A percentile compares a stretch with the other conserved stretches of the same genome.
phyloP scores from a whole-genome alignment of 805 yeast species.

The Yamadazyma laniorum region DNA sequence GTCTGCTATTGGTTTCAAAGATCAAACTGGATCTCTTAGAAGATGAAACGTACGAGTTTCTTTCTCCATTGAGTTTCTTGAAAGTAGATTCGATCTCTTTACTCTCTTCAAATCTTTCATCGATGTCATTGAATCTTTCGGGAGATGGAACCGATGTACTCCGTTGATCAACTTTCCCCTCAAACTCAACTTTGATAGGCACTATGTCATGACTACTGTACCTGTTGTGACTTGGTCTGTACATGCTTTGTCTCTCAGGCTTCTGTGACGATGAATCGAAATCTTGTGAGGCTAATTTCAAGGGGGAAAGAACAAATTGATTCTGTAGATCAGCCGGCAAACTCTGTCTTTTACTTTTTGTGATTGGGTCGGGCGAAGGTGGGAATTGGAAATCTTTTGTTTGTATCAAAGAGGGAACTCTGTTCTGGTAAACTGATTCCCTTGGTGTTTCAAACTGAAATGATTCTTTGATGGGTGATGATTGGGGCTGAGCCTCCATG shows the following conservation, averaged over 20 bases:
- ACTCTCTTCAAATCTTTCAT: conserved; percentile 8
- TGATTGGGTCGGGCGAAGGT: conserved; percentile 33
- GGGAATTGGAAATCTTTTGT: conserved; percentile 22
- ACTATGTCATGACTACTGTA: conserved; percentile 43
- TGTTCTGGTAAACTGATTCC: conserved; percentile 1
- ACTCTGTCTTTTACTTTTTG: conserved; percentile 28
- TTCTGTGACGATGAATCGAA: conserved; percentile 9
- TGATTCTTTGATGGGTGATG: conserved; percentile 18
- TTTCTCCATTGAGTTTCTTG: conserved; percentile 11
- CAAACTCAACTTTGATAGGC: conserved; percentile 45
- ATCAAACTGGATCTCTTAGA: conserved; percentile 11
- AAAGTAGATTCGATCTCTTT: conserved; percentile 10
- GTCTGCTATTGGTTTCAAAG: conserved; percentile 6
- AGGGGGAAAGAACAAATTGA: conserved; percentile 42
- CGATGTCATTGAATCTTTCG: conserved; percentile 1
- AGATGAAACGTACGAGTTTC: conserved; percentile 3
- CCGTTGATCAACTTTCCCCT: conserved; percentile 20
- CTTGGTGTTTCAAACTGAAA: conserved; percentile 16
- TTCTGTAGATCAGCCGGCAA: conserved; percentile 32
- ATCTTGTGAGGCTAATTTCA: conserved; percentile 31
- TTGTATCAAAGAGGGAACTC: conserved; percentile 16
- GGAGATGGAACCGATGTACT: conserved; percentile 22
- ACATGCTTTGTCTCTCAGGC: conserved; percentile 25
- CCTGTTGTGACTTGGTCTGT: conserved; percentile 36
- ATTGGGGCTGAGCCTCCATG: conserved; percentile 16